Percentiles rank a stretch among this genome's conserved stretches.
phyloP scores from a whole-genome alignment of 768 basidiomycete genomes.

The Auricularia cornea region DNA sequence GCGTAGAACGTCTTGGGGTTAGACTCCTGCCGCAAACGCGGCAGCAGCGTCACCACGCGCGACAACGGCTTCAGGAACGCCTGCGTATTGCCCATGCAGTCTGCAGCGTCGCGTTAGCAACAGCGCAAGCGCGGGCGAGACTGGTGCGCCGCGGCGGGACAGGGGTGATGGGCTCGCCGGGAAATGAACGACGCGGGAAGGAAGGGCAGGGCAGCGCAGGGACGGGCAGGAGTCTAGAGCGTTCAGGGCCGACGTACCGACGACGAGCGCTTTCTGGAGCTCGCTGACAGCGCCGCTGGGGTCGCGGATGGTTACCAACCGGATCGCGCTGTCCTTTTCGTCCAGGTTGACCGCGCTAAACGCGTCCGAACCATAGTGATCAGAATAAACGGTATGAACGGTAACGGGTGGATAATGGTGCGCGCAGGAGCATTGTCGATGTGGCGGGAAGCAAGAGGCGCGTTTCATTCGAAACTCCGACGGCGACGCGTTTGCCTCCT shows the following conservation, averaged over 20 bases:
- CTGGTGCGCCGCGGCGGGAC: no score
- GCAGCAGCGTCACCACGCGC: neutral
- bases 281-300: neutral
- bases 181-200: neutral
- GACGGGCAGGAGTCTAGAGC: no score
- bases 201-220: neutral
- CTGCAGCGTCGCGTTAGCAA: no score
- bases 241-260: neutral
- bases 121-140: neutral
- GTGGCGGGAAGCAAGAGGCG: no score
- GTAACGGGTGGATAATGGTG: no score
- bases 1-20: conserved; percentile 19
- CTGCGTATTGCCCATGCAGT: neutral
- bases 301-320: neutral
- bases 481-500: no score
- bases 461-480: no score
- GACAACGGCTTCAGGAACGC: neutral
- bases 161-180: no score
- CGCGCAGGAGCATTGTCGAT: no score
- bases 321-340: neutral
- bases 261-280: neutral
- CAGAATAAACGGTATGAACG: no score
- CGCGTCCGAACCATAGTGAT: no score
- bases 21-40: conserved; percentile 5
- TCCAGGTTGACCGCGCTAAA: neutral